phyloP scores from a whole-genome alignment of 2,329 filamentous ascomycete species.

The Botrytis galanthina region DNA sequence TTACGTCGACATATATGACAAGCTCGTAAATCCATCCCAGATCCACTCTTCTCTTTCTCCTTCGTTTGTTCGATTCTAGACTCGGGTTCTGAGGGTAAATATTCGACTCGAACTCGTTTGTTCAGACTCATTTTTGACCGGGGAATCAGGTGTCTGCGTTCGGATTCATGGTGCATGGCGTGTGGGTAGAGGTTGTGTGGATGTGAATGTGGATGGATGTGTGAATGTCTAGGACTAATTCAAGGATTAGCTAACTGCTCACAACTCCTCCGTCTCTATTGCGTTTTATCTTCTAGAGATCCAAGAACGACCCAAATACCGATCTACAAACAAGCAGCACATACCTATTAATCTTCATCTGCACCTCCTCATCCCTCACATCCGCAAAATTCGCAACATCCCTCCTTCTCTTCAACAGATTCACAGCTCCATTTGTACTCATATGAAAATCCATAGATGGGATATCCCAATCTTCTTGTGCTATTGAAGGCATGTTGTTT shows the following conservation, averaged over 20 bases:
- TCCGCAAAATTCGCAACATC: conserved; percentile 24
- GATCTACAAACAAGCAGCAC: background rate
- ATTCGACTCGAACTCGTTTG: conserved; percentile 12
- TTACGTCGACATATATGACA: conserved; percentile 68
- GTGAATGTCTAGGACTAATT: conserved; percentile 10
- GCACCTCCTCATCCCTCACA: conserved; percentile 8
- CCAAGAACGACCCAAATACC: background rate
- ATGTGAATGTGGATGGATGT: conserved; percentile 1
- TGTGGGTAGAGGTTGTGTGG: background rate
- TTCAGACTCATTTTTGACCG: conserved; percentile 11
- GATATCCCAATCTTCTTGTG: conserved; percentile 24
- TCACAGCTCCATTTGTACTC: conserved; percentile 4
- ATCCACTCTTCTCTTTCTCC: background rate
- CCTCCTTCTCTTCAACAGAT: conserved; percentile 28
- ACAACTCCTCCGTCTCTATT: background rate
- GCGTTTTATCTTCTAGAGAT: too few relatives aligned
- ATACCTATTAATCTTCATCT: conserved; percentile 24
- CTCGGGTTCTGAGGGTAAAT: background rate
- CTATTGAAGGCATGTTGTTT: conserved; percentile 32
- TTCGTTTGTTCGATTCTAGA: background rate
- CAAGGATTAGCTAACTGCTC: background rate
- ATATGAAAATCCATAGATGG: conserved; percentile 16
- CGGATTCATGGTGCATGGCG: background rate
- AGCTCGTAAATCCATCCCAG: conserved; percentile 44
- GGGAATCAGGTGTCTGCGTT: conserved; percentile 8